These are phyloP conservation scores for Trametes villosa DNA, from an alignment of 768 basidiomycete genomes.

Conservation along the genomic window DNA sequence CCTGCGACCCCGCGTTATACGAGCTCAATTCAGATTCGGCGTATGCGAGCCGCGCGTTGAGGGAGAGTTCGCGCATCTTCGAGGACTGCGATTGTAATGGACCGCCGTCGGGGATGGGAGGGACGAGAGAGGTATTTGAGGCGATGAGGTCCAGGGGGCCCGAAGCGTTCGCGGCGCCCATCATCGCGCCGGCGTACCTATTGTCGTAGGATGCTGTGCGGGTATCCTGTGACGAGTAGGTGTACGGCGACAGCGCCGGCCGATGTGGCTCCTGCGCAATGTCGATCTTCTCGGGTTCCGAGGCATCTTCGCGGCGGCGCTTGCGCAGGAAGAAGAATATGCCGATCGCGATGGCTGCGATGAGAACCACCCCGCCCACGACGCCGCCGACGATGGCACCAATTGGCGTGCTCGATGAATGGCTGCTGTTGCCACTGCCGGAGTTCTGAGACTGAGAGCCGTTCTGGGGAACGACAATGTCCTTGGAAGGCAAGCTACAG, in stretches of 20 bases:
- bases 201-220: background rate
- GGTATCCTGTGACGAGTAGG: background rate
- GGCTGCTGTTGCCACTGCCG: background rate
- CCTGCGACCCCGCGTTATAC: background rate
- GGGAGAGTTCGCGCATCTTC: conserved; percentile 10
- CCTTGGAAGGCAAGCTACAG: conserved; percentile 3
- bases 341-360: background rate
- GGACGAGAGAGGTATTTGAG: background rate
- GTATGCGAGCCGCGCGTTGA: conserved; percentile 8
- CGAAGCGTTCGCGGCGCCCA: background rate
- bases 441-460: background rate
- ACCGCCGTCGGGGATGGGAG: background rate
- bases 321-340: conserved; percentile 4
- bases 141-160: background rate
- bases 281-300: conserved; percentile 9
- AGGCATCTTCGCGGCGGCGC: background rate
- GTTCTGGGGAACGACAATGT: conserved; percentile 2
- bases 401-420: background rate
- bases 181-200: background rate
- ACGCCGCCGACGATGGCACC: conserved; percentile 21
- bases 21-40: conserved; percentile 1
- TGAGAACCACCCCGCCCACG: conserved; percentile 5
- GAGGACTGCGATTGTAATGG: background rate
- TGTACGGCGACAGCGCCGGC: conserved; percentile 11
- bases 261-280: background rate